Conservation (phyloP, 2,329 filamentous ascomycete species). For the Diaporthe velutina region DNA sequence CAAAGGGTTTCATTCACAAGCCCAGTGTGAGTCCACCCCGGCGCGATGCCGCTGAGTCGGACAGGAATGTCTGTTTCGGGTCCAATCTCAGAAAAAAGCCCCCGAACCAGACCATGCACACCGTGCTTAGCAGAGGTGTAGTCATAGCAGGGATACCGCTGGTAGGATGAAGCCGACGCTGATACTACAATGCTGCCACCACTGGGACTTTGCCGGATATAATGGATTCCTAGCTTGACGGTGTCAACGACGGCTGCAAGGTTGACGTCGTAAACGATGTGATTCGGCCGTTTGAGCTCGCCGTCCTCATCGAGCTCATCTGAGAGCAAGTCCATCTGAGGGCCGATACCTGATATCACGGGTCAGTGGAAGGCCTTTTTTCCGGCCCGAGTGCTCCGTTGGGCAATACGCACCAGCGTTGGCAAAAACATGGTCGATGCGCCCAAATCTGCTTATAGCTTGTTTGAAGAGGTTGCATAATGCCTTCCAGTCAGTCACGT, state of each 20-base stretch:
- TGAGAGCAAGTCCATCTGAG: slow-evolving; percentile 10
- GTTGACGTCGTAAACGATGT: slow-evolving; percentile 10
- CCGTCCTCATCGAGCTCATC: slow-evolving; percentile 16
- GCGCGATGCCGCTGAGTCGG: not conserved
- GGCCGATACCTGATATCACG: not conserved
- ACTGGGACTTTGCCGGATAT: not conserved
- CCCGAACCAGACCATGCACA: not conserved
- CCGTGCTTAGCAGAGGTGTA: slow-evolving; percentile 7
- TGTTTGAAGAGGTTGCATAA: not conserved
- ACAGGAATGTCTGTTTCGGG: slow-evolving; percentile 10
- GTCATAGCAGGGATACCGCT: slow-evolving; percentile 1
- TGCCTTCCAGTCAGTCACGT: slow-evolving; percentile 19
- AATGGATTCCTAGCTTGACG: slow-evolving; percentile 15
- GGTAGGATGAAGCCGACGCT: slow-evolving; percentile 17
- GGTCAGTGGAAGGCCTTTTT: not conserved
- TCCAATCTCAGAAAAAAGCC: not conserved
- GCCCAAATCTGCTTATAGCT: not conserved
- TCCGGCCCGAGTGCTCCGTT: not conserved
- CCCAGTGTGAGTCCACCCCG: slow-evolving; percentile 4
- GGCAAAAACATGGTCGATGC: slow-evolving; percentile 19
- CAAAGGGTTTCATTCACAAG: not conserved
- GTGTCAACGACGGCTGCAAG: slow-evolving; percentile 3
- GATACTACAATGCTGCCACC: slow-evolving; percentile 16
- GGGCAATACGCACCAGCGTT: slow-evolving; percentile 8
- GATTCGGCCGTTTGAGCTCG: slow-evolving; percentile 5